Evolutionary conservation across 1,284 basidiomycete species (phyloP).

Genomic region (Cryptococcus hybrid): DNA sequence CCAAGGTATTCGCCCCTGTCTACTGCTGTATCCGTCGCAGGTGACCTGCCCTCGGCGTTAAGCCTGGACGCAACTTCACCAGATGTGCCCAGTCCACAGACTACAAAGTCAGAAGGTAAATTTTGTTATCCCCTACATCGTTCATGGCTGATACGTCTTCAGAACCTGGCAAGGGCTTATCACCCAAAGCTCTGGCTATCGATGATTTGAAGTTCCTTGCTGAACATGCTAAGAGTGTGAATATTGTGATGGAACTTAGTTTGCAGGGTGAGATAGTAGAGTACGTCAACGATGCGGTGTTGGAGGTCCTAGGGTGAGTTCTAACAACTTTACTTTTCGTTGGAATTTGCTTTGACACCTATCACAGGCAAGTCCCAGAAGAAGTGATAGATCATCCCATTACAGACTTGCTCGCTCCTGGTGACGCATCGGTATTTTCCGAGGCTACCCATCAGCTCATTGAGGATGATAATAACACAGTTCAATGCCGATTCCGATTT

Average conservation of each 20-base stretch:
- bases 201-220: slow-evolving; percentile 81
- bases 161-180: neutral
- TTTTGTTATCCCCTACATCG: neutral
- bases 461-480: slow-evolving; percentile 89
- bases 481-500: slow-evolving; percentile 87
- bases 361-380: slow-evolving; percentile 65
- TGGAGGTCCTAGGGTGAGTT: slow-evolving; percentile 84
- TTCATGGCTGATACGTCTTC: neutral
- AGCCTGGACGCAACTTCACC: slow-evolving; percentile 23
- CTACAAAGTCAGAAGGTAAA: slow-evolving; percentile 7
- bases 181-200: slow-evolving; percentile 64
- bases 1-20: slow-evolving; percentile 14
- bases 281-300: slow-evolving; percentile 93
- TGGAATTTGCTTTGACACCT: neutral
- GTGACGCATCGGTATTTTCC: slow-evolving; percentile 82
- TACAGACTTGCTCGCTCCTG: slow-evolving; percentile 74
- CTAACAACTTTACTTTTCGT: neutral
- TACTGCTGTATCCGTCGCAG: slow-evolving; percentile 4
- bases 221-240: slow-evolving; percentile 89
- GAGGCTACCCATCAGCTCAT: slow-evolving; percentile 83
- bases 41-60: slow-evolving; percentile 15
- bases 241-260: slow-evolving; percentile 92
- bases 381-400: slow-evolving; percentile 77
- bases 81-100: slow-evolving; percentile 6
- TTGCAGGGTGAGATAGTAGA: slow-evolving; percentile 82